Evolutionary conservation across 768 basidiomycete species (phyloP), one percentile per base, ranked within the genome.

Genomic region (Cubamyces sp.): DNA sequence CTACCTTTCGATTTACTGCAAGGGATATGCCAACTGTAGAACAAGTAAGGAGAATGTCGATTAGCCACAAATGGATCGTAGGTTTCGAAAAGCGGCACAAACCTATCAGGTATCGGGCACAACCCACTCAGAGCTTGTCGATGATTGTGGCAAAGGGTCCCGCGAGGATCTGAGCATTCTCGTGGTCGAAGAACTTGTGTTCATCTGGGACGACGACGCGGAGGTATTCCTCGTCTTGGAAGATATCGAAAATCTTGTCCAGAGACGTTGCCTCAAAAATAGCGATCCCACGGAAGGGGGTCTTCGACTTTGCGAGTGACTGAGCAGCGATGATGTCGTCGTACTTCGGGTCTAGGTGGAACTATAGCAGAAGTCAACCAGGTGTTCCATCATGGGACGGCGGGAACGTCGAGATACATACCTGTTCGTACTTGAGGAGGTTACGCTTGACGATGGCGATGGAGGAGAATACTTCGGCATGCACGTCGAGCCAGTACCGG

Each of bases 341-440:
- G 40, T 66, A 62, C 30, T 51, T 47, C 18, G 53, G 54, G 42
- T 64, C 63, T 19, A 64, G 54, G 43, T 70, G 69, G 50, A 68
- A 66, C 69, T 70, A 18, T 11, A 23, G 7, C 30, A 7, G 9
- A 5, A 34, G 34, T 34, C 34, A 34, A 34, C 34, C 34, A 5
- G 34, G 34, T 11, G 34, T 34, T 34, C 34, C 34, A n/a, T n/a
- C n/a, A n/a, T 30, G 8, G 28, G 8, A 8, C 8, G 34, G 34
- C 34, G 34, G 34, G 34, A 34, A 9, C 9, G 9, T 34, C 34
- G 34, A 39, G 43, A 18, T 5, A 40, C 66, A 43, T 26, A 75
- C 76, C 71, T 76, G 74, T 54, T 78, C 74, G 59, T 75, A 76
- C 45, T 75, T 75, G 26, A 75, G 67, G 39, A 73, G 60, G 45